These are phyloP conservation scores for Chlamydomonas reinhardtii DNA, from an alignment of 163 green algal species.

Conservation along the genomic window DNA sequence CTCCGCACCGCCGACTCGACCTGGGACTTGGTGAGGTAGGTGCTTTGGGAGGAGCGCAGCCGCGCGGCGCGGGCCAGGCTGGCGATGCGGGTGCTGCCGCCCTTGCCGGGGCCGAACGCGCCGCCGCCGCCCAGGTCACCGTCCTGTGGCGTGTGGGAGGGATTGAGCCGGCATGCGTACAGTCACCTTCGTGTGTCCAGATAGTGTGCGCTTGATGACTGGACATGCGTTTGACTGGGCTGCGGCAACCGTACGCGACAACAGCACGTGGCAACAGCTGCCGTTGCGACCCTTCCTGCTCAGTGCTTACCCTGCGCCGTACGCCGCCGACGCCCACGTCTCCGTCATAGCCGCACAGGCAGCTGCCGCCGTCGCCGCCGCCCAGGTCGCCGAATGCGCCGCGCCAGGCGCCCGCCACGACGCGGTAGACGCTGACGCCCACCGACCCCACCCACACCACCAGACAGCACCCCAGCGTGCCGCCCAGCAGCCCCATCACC, in stretches of 20 bases:
- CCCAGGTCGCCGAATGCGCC: not conserved
- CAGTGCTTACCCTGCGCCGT: too few species aligned
- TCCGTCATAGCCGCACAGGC: not conserved
- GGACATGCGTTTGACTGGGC: too few species aligned
- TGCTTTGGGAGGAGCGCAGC: not conserved
- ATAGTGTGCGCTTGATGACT: too few species aligned
- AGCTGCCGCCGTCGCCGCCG: not conserved
- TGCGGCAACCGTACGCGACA: too few species aligned
- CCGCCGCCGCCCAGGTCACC: not conserved
- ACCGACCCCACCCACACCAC: not conserved
- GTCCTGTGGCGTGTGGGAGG: not conserved
- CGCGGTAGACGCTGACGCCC: not conserved
- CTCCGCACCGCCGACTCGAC: not conserved
- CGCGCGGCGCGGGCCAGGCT: not conserved
- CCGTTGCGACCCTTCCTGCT: too few species aligned
- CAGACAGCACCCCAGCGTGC: slow-evolving; percentile 26
- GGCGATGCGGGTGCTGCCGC: not conserved
- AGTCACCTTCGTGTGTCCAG: too few species aligned
- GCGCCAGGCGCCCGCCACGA: not conserved
- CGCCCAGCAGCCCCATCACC: slow-evolving; percentile 16
- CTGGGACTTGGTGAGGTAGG: slow-evolving; percentile 8
- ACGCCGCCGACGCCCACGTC: not conserved
- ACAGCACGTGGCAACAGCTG: too few species aligned
- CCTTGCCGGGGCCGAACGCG: not conserved
- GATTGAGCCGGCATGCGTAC: too few species aligned